Conservation (phyloP, 2,329 filamentous ascomycete genomes). For the Aspergillus japonicus region DNA sequence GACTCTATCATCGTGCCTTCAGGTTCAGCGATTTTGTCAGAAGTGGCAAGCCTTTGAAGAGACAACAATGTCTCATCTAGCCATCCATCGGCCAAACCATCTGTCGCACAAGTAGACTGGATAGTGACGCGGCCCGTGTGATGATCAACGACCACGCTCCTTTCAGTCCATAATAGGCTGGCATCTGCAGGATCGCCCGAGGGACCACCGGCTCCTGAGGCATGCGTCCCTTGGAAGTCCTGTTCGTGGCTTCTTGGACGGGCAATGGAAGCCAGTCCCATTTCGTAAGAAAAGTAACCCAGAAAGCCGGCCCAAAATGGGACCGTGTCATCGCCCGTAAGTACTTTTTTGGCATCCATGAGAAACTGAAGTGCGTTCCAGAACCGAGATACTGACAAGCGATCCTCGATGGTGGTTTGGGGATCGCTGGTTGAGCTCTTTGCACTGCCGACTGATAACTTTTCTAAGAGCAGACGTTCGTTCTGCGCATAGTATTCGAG, state of each 20-base stretch:
- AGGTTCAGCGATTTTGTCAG: slow-evolving; percentile 3
- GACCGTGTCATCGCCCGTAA: slow-evolving; percentile 33
- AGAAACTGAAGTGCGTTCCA: slow-evolving; percentile 40
- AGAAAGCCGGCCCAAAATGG: slow-evolving; percentile 82
- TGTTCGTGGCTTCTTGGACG: slow-evolving; percentile 41
- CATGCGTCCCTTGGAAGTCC: slow-evolving; percentile 12
- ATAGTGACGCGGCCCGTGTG: slow-evolving; percentile 60
- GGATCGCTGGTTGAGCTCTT: background rate
- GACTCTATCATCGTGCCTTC: slow-evolving; percentile 17
- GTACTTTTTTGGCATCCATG: slow-evolving; percentile 42
- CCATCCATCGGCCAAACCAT: slow-evolving; percentile 50
- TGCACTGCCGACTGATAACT: slow-evolving; percentile 11
- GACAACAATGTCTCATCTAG: slow-evolving; percentile 29
- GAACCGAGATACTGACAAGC: slow-evolving; percentile 26
- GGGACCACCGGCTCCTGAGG: background rate
- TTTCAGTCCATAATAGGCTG: slow-evolving; percentile 72
- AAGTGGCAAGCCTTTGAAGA: slow-evolving; percentile 22
- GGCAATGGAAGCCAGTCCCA: slow-evolving; percentile 63
- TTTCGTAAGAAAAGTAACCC: slow-evolving; percentile 82
- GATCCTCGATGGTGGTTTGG: slow-evolving; percentile 13
- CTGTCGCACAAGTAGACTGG: slow-evolving; percentile 59
- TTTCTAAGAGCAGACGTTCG: slow-evolving; percentile 25
- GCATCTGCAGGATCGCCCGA: slow-evolving; percentile 61
- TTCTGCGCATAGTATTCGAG: slow-evolving; percentile 34
- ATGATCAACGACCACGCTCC: slow-evolving; percentile 77